Conservation (phyloP, 2,329 filamentous ascomycete species). For the Alternaria arborescens region DNA sequence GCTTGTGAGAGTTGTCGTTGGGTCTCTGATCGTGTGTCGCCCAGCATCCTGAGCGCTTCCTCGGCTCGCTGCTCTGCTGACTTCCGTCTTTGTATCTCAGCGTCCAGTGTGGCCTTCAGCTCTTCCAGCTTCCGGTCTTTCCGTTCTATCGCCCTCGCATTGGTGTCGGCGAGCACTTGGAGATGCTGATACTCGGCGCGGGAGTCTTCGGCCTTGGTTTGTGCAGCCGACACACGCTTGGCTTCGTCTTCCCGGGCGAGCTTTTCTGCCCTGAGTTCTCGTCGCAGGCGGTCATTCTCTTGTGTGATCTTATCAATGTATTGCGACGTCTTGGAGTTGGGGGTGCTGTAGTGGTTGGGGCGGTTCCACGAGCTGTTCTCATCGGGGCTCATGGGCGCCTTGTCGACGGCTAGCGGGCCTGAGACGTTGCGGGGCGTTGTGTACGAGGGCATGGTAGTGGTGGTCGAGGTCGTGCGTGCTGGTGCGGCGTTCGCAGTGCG, state of each 20-base stretch:
- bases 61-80: slow-evolving; percentile 68
- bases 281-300: slow-evolving; percentile 79
- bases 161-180: slow-evolving; percentile 74
- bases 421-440: slow-evolving; percentile 42
- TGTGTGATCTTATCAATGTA: slow-evolving; percentile 80
- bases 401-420: slow-evolving; percentile 46
- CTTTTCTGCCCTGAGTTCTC: slow-evolving; percentile 63
- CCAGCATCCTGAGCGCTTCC: slow-evolving; percentile 69
- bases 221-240: slow-evolving; percentile 71
- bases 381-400: slow-evolving; percentile 33
- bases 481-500: slow-evolving; percentile 25
- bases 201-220: slow-evolving; percentile 75
- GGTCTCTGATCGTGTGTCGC: slow-evolving; percentile 67
- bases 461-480: slow-evolving; percentile 17
- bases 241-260: slow-evolving; percentile 72
- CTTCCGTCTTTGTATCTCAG: slow-evolving; percentile 69
- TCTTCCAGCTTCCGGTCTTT: slow-evolving; percentile 79
- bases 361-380: slow-evolving; percentile 39
- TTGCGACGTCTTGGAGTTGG: slow-evolving; percentile 49
- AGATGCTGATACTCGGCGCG: slow-evolving; percentile 74
- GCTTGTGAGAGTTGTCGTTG: slow-evolving; percentile 69
- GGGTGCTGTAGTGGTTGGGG: slow-evolving; percentile 39
- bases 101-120: slow-evolving; percentile 69
- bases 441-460: slow-evolving; percentile 38
- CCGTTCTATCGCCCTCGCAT: slow-evolving; percentile 73